Percentiles rank a stretch among this genome's conserved stretches.
phyloP scores from a whole-genome alignment of 805 yeast species.

The Lipomyces kockii region DNA sequence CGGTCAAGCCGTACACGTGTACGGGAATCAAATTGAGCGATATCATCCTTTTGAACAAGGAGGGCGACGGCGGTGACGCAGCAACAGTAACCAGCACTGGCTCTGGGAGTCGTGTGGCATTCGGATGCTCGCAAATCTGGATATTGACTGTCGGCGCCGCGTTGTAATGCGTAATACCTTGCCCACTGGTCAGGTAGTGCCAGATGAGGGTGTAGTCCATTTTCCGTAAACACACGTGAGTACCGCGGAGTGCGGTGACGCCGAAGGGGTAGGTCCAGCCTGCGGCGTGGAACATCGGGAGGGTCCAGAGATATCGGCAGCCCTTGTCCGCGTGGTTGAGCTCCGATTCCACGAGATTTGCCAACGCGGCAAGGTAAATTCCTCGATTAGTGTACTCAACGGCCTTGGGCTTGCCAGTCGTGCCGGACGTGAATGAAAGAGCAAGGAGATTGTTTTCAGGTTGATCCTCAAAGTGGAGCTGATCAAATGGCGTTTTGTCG shows the following conservation, averaged over 20 bases:
- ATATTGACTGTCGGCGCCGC: slow-evolving; percentile 49
- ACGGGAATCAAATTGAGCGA: slow-evolving; percentile 44
- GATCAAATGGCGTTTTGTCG: slow-evolving; percentile 20
- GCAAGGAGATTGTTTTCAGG: slow-evolving; percentile 34
- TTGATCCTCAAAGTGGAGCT: slow-evolving; percentile 31
- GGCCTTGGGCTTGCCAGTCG: slow-evolving; percentile 48
- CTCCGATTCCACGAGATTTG: slow-evolving; percentile 44
- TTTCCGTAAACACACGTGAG: slow-evolving; percentile 45
- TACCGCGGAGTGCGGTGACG: slow-evolving; percentile 48
- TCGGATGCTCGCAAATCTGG: slow-evolving; percentile 43
- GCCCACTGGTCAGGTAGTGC: slow-evolving; percentile 40
- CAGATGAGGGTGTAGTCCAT: slow-evolving; percentile 45
- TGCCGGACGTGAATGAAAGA: slow-evolving; percentile 45
- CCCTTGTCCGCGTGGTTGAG: slow-evolving; percentile 42
- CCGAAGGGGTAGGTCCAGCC: slow-evolving; percentile 49
- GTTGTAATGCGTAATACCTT: slow-evolving; percentile 43
- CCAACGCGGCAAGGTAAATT: slow-evolving; percentile 44
- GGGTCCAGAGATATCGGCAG: slow-evolving; percentile 47
- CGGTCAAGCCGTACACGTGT: slow-evolving; percentile 47
- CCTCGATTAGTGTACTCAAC: slow-evolving; percentile 48
- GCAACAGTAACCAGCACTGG: slow-evolving; percentile 46
- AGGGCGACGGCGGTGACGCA: slow-evolving; percentile 47
- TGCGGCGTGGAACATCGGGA: slow-evolving; percentile 48
- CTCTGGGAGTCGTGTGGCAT: slow-evolving; percentile 41
- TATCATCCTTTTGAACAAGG: slow-evolving; percentile 45